Evolutionary conservation across 1,284 basidiomycete species (phyloP).

Genomic region (Heterobasidion occidentale): DNA sequence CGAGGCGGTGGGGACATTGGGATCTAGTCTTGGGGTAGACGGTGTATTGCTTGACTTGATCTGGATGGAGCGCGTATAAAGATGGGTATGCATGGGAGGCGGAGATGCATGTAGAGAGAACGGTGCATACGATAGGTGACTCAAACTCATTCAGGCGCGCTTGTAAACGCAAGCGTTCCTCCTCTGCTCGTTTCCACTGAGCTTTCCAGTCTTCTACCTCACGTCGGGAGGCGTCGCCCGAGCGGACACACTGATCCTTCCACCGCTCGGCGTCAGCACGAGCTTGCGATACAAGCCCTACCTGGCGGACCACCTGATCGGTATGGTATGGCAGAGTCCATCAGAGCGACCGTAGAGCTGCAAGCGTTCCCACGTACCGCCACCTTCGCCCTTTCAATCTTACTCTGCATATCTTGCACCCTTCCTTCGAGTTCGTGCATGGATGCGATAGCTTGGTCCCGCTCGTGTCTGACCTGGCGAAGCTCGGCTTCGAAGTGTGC

Average conservation of each 20-base stretch:
- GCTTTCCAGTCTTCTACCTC: conserved; percentile 60
- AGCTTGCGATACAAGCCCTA: conserved; percentile 51
- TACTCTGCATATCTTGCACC: conserved; percentile 39
- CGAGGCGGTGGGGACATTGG: conserved; percentile 15
- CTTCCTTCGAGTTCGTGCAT: conserved; percentile 38
- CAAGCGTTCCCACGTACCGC: conserved; percentile 31
- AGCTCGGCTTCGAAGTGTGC: conserved; percentile 35
- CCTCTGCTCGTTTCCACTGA: conserved; percentile 59
- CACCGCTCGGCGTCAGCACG: conserved; percentile 57
- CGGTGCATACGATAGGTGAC: conserved; percentile 1
- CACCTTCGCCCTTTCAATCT: conserved; percentile 40
- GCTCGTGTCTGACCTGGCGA: conserved; percentile 39
- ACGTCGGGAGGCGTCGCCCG: conserved; percentile 37
- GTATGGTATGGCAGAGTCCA: not conserved
- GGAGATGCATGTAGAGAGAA: not conserved
- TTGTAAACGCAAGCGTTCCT: conserved; percentile 47
- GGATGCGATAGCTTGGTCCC: conserved; percentile 44
- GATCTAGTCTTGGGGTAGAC: conserved; percentile 13
- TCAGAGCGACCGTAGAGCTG: conserved; percentile 2
- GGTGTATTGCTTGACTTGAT: conserved; percentile 6
- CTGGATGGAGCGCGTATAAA: not conserved
- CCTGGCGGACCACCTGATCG: conserved; percentile 21
- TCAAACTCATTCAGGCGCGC: conserved; percentile 47
- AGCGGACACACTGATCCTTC: conserved; percentile 57
- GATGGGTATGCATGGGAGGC: not conserved